Percentiles rank a stretch among this genome's conserved stretches.
Evolutionary conservation across 2,329 filamentous ascomycete species (phyloP).

Genomic region (Coniella lustricola): DNA sequence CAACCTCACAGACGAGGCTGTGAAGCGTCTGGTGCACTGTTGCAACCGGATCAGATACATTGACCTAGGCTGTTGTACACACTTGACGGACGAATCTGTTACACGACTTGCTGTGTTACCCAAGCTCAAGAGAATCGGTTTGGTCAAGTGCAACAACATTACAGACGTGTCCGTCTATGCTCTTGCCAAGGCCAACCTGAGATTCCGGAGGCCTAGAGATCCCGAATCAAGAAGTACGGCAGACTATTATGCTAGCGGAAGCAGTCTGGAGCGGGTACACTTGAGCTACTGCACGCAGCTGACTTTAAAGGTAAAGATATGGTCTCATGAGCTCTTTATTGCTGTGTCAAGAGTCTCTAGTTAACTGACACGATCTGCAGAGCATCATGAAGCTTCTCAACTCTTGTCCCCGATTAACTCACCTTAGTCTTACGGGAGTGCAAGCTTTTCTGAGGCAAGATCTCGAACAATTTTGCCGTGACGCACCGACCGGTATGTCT

Average conservation of each 20-base stretch:
- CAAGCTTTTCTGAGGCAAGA: conserved; percentile 83
- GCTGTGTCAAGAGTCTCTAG: background rate
- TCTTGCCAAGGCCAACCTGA: conserved; percentile 63
- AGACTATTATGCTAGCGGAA: conserved; percentile 48
- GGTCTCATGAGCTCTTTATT: background rate
- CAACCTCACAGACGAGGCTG: conserved; percentile 82
- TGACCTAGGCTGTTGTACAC: conserved; percentile 88
- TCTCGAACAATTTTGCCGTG: conserved; percentile 76
- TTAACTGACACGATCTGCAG: conserved; percentile 41
- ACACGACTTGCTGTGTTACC: conserved; percentile 77
- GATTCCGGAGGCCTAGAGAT: conserved; percentile 42
- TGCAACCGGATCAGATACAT: conserved; percentile 97
- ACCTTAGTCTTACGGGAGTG: conserved; percentile 90
- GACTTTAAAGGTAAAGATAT: conserved; percentile 66
- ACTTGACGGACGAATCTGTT: conserved; percentile 82
- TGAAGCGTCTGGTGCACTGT: conserved; percentile 71
- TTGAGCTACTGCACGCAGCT: conserved; percentile 89
- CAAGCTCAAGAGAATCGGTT: conserved; percentile 86
- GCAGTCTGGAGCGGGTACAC: conserved; percentile 85
- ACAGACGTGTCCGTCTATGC: conserved; percentile 85
- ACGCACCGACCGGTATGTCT: conserved; percentile 65
- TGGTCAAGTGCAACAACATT: conserved; percentile 89
- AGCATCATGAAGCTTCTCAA: conserved; percentile 87
- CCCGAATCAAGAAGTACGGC: conserved; percentile 38
- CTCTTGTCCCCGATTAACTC: conserved; percentile 84